Conservation (phyloP, 306 rosid genomes). For the Arachis stenosperma region DNA sequence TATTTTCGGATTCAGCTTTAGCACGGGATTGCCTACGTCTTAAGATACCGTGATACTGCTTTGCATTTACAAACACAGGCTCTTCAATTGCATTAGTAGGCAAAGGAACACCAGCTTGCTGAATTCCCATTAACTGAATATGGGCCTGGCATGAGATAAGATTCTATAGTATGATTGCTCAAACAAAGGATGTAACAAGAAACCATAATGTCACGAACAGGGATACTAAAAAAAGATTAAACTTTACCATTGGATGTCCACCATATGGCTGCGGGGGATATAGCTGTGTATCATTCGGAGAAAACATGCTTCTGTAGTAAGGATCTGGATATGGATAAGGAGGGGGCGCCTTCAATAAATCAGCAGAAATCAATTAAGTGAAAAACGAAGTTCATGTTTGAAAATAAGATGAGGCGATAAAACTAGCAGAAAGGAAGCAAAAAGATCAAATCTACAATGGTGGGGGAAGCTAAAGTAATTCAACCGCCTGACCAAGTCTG, state of each 20-base stretch:
- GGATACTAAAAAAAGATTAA: conserved; percentile 24
- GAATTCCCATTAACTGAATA: conserved; percentile 95
- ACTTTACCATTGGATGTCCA: conserved; percentile 85
- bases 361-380: conserved; percentile 35
- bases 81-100: conserved; percentile 93
- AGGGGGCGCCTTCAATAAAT: conserved; percentile 68
- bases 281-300: conserved; percentile 82
- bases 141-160: conserved; percentile 62
- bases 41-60: conserved; percentile 93
- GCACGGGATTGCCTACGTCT: conserved; percentile 94
- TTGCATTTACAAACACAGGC: conserved; percentile 95
- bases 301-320: conserved; percentile 92
- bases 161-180: conserved; percentile 19
- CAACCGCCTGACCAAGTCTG: conserved; percentile 35
- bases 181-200: conserved; percentile 23
- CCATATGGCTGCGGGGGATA: conserved; percentile 85
- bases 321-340: conserved; percentile 95
- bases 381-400: conserved; percentile 12
- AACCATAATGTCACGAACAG: not conserved
- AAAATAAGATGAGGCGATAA: conserved; percentile 1
- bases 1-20: conserved; percentile 93
- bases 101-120: conserved; percentile 92
- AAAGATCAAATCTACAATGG: conserved; percentile 12
- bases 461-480: not conserved
- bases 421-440: conserved; percentile 14